Base-by-base conservation (phyloP, 2,329 filamentous ascomycete genomes). In the Paradendryphiella salina region DNA sequence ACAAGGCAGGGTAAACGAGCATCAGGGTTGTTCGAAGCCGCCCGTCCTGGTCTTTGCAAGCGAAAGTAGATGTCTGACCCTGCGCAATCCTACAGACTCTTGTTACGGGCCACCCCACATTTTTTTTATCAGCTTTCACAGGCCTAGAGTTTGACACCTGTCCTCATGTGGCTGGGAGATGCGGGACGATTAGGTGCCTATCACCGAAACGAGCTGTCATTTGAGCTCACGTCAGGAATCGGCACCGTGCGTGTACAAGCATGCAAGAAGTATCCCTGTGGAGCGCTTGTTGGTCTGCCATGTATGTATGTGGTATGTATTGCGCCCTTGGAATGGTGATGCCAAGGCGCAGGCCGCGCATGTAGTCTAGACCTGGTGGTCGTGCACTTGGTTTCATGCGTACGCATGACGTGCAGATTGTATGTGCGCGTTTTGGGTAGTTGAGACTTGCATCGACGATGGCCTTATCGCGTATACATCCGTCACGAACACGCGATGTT, bases 71-170 rank as follows among this genome's bases (percentile, higher is more conserved):
- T 39, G 39, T 29, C 23, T 42, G 21, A n/a, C 9, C 32, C 29
- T 26, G 29, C 29, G 11, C 28, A n/a, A 11, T 14, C 17, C 20
- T 29, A 15, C 36, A 41, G 20, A 28, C 11, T 40, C 29, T 43
- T 34, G 42, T 13, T 15, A 32, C 33, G 13, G 21, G 15, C 46
- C 50, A 50, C 5, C 9, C 41, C 51, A 41, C 51, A 50, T 33
- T 50, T 46, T 50, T 45, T 35, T 48, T 35, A 41, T 38, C 33
- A 41, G 36, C 46, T 43, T 44, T 21, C 38, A 48, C 39, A 43
- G 46, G 32, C 41, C 36, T 42, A 23, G 35, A 37, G 18, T 46
- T 42, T 35, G 47, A 54, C 51, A 54, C 46, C 34, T 54, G 46
- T 50, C 51, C 37, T 46, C 31, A 14, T 46, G 46, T 46, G 51